Evolutionary conservation across 345 rosid species (phyloP), one percentile per base, ranked within the genome.

Genomic region (Cardamine resedifolia): DNA sequence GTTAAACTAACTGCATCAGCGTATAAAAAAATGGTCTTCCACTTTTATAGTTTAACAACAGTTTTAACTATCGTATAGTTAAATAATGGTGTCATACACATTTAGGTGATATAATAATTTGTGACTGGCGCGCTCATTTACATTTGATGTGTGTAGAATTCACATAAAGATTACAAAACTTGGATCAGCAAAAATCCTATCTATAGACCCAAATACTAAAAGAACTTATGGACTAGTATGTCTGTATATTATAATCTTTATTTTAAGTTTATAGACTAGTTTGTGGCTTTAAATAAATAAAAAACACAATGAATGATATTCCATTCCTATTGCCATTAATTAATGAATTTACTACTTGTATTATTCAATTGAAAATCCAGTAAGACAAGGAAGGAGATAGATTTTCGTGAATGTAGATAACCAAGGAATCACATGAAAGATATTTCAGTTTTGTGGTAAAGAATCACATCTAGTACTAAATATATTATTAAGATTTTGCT

Each of bases 401-500:
- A 50, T 66, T 28, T 58, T 66, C 72, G 72, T 66, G 72, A 74
- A 74, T 58, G 67, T 74, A 74, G 73, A 48, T 66, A 74, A 38
- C 72, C 68, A 74, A 74, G 72, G 68, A 74, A 74, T 66, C 78
- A 66, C 78, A 74, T 66, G 77, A 48, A 66, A 73, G 77, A 66
- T 66, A 48, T 36, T 36, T 73, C 44, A 27, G 28, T 66, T 58
- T 33, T 18, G 23, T 44, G 58, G 52, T 47, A 65, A 73, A 34
- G 43, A 65, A 48, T 24, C 57, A 64, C 70, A 64, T 45, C 69
- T 47, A 48, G 44, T 64, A 48, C 45, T 12, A n/a, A n/a, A 31
- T 64, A 73, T 44, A 55, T 55, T 55, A 55, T 73, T 55, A 44
- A 18, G 38, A 64, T 44, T 44, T 64, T 72, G 57, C 24, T 36